These are phyloP conservation scores for Alternaria incomplexa DNA, from an alignment of 2,329 filamentous ascomycete genomes.

Conservation along the genomic window DNA sequence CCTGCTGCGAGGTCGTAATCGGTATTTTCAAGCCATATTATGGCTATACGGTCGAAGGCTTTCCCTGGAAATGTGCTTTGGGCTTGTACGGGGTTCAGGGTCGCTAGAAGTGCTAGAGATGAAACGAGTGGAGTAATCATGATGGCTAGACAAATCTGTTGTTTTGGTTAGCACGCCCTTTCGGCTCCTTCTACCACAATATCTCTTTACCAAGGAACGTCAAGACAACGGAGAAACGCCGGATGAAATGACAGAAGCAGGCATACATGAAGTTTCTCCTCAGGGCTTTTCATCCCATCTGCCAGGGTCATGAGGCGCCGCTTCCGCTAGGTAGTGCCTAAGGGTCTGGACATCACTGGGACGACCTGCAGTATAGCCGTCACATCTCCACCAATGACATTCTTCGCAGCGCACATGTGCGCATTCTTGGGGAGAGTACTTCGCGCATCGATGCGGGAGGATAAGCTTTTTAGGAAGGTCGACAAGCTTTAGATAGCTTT, in stretches of 20 bases:
- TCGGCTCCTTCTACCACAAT: not conserved
- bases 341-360: not conserved
- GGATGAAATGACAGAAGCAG: not conserved
- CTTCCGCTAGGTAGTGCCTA: not conserved
- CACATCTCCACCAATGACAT: not conserved
- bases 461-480: conserved; percentile 31
- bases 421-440: not conserved
- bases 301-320: not conserved
- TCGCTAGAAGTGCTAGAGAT: conserved; percentile 19
- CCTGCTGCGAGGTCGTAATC: conserved; percentile 68
- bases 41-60: conserved; percentile 73
- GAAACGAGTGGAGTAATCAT: conserved; percentile 13
- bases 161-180: not conserved
- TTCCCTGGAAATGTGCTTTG: conserved; percentile 66
- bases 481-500: conserved; percentile 19
- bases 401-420: not conserved
- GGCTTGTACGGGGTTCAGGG: conserved; percentile 51
- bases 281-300: not conserved
- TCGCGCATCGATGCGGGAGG: not conserved
- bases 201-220: not conserved
- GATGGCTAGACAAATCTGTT: not conserved
- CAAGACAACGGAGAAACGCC: not conserved
- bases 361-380: not conserved
- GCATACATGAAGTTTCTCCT: not conserved
- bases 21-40: conserved; percentile 81